A percentile compares a stretch with the other conserved stretches of the same genome.
phyloP scores from a whole-genome alignment of 2,329 filamentous ascomycete species.

The Claviceps africana region DNA sequence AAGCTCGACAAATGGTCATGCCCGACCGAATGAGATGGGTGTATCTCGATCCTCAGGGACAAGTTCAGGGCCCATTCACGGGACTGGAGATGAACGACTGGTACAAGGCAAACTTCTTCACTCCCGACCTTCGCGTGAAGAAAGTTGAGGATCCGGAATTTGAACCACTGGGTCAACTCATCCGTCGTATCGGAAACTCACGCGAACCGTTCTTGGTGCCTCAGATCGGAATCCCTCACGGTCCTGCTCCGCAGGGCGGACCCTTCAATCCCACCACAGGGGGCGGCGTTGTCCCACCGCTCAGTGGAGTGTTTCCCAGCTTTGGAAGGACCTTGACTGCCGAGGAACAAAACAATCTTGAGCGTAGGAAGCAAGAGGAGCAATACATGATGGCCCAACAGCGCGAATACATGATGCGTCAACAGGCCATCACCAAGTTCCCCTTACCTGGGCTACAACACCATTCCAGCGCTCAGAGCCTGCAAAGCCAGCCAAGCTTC shows the following conservation, averaged over 20 bases:
- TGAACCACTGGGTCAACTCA: conserved; percentile 86
- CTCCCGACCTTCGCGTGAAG: conserved; percentile 83
- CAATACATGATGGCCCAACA: conserved; percentile 94
- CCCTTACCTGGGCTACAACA: conserved; percentile 63
- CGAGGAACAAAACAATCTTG: conserved; percentile 93
- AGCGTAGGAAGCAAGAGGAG: conserved; percentile 93
- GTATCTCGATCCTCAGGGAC: conserved; percentile 86
- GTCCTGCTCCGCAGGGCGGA: conserved; percentile 44
- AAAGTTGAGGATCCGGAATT: conserved; percentile 90
- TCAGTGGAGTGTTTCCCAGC: conserved; percentile 85
- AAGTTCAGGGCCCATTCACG: conserved; percentile 86
- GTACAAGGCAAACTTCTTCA: conserved; percentile 99
- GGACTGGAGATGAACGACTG: conserved; percentile 99
- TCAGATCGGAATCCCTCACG: conserved; percentile 89
- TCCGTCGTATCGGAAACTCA: conserved; percentile 91
- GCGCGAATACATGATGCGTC: conserved; percentile 80
- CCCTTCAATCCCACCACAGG: conserved; percentile 35
- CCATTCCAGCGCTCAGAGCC: conserved; percentile 85
- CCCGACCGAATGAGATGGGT: conserved; percentile 98
- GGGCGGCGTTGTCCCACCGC: conserved; percentile 65
- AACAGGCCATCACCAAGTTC: conserved; percentile 65
- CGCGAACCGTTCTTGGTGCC: conserved; percentile 94
- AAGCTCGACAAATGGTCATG: conserved; percentile 93
- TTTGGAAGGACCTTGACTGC: conserved; percentile 94
- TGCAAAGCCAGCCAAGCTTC: conserved; percentile 94